phyloP scores from a whole-genome alignment of 176 grass and related monocot genomes.

The Eragrostis curvula region DNA sequence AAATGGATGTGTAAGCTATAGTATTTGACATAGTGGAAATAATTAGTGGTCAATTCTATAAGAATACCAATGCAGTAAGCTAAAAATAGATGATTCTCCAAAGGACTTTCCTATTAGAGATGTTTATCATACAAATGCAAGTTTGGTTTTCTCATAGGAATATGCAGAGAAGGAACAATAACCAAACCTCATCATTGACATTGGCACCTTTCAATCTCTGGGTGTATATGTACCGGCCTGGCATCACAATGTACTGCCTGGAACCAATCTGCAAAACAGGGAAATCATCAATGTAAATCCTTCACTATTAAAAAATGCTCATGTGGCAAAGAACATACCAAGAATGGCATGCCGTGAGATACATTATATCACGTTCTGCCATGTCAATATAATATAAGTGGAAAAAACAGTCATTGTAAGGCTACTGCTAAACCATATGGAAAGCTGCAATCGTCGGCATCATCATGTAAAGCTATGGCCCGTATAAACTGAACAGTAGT shows the following conservation, averaged over 20 bases:
- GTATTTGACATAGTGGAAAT: neutral
- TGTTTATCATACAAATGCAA: slow-evolving; percentile 2
- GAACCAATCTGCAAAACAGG: slow-evolving; percentile 57
- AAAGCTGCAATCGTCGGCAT: neutral
- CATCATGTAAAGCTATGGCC: neutral
- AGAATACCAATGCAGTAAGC: slow-evolving; percentile 11
- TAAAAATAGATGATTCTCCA: neutral
- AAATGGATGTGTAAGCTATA: neutral
- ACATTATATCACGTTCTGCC: slow-evolving; percentile 3
- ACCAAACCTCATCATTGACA: slow-evolving; percentile 60
- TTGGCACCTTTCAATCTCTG: slow-evolving; percentile 87
- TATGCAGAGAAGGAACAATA: slow-evolving; percentile 12
- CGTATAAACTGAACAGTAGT: neutral
- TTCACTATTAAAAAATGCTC: slow-evolving; percentile 24
- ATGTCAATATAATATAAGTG: neutral
- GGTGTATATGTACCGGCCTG: slow-evolving; percentile 63
- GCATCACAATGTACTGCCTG: slow-evolving; percentile 69
- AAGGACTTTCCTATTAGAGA: slow-evolving; percentile 15
- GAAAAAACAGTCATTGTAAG: neutral
- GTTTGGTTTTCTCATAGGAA: neutral
- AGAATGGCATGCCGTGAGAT: neutral
- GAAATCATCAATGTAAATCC: slow-evolving; percentile 39
- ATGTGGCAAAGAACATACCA: slow-evolving; percentile 9
- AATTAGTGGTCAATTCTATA: slow-evolving; percentile 4
- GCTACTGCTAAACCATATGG: neutral